Percentiles rank a stretch among this genome's conserved stretches.
These are phyloP conservation scores for Talaromyces liani DNA, from an alignment of 495 filamentous ascomycete genomes.

Conservation along the genomic window DNA sequence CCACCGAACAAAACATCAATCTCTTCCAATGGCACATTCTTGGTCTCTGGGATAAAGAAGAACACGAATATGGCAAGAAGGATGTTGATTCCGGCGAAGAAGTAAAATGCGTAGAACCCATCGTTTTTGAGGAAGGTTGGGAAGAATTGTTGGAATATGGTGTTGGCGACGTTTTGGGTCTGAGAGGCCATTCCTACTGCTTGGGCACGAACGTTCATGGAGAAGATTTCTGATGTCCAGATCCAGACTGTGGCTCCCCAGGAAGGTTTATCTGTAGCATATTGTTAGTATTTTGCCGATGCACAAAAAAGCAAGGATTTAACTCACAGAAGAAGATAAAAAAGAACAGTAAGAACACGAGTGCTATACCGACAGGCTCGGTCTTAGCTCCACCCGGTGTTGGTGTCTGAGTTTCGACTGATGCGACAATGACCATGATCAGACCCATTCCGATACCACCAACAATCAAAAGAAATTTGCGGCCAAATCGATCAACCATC, in stretches of 20 bases:
- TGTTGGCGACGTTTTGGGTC: constrained; percentile 58
- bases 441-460: constrained; percentile 66
- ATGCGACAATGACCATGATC: constrained; percentile 58
- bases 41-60: constrained; percentile 71
- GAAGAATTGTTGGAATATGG: constrained; percentile 61
- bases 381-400: constrained; percentile 39
- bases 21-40: constrained; percentile 58
- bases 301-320: neutral
- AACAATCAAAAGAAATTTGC: constrained; percentile 58
- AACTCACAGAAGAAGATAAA: constrained; percentile 57
- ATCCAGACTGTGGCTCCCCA: constrained; percentile 65
- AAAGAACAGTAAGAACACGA: constrained; percentile 55
- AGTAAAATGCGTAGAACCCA: constrained; percentile 47
- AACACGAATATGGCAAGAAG: constrained; percentile 62
- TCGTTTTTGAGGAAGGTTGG: constrained; percentile 53
- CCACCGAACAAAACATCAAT: constrained; percentile 56
- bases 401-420: constrained; percentile 56
- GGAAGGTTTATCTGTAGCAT: constrained; percentile 47
- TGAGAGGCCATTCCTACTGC: constrained; percentile 63
- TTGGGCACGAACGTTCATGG: constrained; percentile 60
- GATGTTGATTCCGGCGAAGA: constrained; percentile 47
- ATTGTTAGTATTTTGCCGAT: neutral
- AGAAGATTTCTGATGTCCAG: constrained; percentile 59
- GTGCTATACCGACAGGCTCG: constrained; percentile 52
- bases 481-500: constrained; percentile 59